A percentile compares a stretch with the other conserved stretches of the same genome.
phyloP scores from a whole-genome alignment of 2,329 filamentous ascomycete species.

The Talaromyces sp. region DNA sequence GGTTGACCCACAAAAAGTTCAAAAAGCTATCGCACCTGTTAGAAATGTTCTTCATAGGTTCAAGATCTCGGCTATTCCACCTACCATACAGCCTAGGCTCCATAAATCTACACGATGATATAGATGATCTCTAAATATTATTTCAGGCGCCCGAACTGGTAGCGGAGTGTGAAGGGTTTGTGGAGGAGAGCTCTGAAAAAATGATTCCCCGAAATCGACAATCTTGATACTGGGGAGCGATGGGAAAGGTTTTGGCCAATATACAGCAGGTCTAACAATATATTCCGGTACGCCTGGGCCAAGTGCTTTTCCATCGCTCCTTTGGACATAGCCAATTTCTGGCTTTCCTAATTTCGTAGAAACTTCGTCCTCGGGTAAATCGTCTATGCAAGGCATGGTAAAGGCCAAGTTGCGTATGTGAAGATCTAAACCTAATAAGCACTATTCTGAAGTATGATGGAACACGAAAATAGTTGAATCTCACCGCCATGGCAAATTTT shows the following conservation, averaged over 20 bases:
- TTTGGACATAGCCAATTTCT: constrained; percentile 21
- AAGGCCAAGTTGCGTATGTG: constrained; percentile 27
- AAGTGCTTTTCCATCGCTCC: constrained; percentile 18
- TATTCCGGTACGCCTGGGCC: constrained; percentile 20
- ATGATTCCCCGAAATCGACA: constrained; percentile 38
- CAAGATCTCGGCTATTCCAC: constrained; percentile 12
- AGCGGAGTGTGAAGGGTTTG: constrained; percentile 29
- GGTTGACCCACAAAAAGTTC: constrained; percentile 37
- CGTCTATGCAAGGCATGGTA: constrained; percentile 13
- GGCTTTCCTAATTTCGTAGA: constrained; percentile 21
- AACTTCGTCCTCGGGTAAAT: constrained; percentile 17
- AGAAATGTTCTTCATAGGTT: constrained; percentile 7
- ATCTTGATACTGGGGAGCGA: constrained; percentile 22
- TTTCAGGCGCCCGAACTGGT: constrained; percentile 32
- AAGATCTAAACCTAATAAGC: constrained; percentile 20
- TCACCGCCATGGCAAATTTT: constrained; percentile 38
- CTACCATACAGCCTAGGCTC: constrained; percentile 35
- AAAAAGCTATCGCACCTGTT: constrained; percentile 27
- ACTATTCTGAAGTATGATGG: not conserved
- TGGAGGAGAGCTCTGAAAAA: constrained; percentile 14
- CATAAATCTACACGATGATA: constrained; percentile 36
- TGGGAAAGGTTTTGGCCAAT: constrained; percentile 11
- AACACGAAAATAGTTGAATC: not conserved
- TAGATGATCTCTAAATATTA: constrained; percentile 32
- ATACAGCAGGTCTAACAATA: constrained; percentile 19